phyloP scores from a whole-genome alignment of 2,329 filamentous ascomycete species.

The Colletotrichum truncatum region DNA sequence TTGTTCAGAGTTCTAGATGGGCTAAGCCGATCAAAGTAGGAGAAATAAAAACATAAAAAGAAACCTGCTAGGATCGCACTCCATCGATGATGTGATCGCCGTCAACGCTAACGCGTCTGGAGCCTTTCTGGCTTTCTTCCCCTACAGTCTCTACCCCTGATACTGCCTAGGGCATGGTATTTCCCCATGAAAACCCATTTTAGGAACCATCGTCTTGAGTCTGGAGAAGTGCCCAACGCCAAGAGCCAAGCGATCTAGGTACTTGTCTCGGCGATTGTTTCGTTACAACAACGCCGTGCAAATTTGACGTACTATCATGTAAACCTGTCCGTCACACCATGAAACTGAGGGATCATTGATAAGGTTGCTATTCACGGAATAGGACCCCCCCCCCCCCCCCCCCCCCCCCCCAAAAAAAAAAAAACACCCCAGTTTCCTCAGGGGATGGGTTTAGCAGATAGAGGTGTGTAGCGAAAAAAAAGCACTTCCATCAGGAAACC shows the following conservation, averaged over 20 bases:
- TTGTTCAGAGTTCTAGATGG: not conserved
- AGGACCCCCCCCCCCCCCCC: no score
- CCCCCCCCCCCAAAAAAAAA: no score
- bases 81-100: not conserved
- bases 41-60: not conserved
- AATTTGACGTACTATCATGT: not conserved
- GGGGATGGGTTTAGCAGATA: no score
- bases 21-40: not conserved
- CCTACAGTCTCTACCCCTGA: not conserved
- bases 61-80: not conserved
- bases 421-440: no score
- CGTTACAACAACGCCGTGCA: constrained; percentile 4
- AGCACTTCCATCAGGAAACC: no score
- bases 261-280: constrained; percentile 15
- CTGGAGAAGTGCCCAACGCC: not conserved
- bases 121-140: not conserved
- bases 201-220: not conserved
- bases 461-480: no score
- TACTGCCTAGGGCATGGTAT: no score
- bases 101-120: not conserved
- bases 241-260: constrained; percentile 9
- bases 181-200: not conserved
- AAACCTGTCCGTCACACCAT: not conserved
- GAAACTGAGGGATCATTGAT: no score
- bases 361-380: no score